Evolutionary conservation across 371 early-diverging fungal species (phyloP).

Genomic region (Mortierella sp.): DNA sequence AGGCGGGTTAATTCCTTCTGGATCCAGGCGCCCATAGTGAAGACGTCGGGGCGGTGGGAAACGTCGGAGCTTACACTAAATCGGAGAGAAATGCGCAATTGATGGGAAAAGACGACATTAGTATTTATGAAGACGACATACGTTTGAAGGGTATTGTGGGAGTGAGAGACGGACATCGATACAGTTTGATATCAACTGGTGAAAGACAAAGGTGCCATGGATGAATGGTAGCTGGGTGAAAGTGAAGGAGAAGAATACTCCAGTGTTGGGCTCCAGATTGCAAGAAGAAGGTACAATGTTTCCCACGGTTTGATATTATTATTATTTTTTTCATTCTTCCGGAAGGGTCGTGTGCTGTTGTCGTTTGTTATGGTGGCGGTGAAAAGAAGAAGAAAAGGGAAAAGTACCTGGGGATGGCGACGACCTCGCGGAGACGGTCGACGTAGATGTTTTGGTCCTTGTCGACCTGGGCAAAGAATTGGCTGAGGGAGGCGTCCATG

Average conservation of each 20-base stretch:
- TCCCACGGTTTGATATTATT: not conserved
- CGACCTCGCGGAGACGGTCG: constrained; percentile 89
- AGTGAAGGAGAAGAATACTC: not conserved
- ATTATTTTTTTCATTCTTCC: not conserved
- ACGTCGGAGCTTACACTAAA: constrained; percentile 87
- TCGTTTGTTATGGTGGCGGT: not conserved
- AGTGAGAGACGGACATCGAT: not conserved
- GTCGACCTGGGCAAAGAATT: constrained; percentile 85
- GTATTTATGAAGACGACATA: not conserved
- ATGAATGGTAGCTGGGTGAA: not conserved
- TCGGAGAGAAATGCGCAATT: constrained; percentile 1
- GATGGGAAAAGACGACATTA: not conserved
- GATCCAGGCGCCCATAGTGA: constrained; percentile 94
- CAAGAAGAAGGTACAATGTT: not conserved
- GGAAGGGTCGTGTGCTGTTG: not conserved
- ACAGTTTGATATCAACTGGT: not conserved
- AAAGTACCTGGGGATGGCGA: constrained; percentile 89
- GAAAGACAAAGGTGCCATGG: not conserved
- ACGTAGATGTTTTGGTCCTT: constrained; percentile 85
- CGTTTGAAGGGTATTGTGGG: not conserved
- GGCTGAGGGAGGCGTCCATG: constrained; percentile 51
- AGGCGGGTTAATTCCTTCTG: constrained; percentile 80
- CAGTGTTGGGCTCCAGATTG: not conserved
- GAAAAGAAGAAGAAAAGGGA: not conserved
- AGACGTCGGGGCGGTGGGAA: constrained; percentile 85